A percentile compares a stretch with the other conserved stretches of the same genome.
Conservation (phyloP, 805 yeast species). For the Myxozyma melibiosi region DNA sequence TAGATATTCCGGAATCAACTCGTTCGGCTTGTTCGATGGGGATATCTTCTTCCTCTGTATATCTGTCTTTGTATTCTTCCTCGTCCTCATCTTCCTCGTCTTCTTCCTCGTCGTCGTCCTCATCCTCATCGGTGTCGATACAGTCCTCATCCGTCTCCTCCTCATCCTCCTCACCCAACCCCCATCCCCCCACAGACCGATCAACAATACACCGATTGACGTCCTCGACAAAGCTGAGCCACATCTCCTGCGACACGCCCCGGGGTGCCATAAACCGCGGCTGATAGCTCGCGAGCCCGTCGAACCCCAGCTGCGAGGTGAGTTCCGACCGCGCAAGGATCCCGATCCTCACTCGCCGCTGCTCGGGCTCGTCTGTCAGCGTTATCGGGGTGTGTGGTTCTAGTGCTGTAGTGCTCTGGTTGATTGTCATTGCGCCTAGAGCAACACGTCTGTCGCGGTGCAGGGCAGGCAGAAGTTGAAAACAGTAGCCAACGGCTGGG, state of each 20-base stretch:
- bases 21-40: no score
- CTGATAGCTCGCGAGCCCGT: conserved; percentile 1
- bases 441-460: no score
- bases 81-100: not conserved
- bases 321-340: conserved; percentile 7
- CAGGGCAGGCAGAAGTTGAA: no score
- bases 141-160: not conserved
- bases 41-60: not conserved
- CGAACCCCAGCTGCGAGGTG: conserved; percentile 1
- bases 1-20: no score
- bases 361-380: not conserved
- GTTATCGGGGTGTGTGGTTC: not conserved
- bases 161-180: not conserved
- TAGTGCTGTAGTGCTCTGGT: no score
- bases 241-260: conserved; percentile 8
- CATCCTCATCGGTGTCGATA: not conserved
- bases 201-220: not conserved
- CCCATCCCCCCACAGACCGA: not conserved
- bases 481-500: no score
- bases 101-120: not conserved
- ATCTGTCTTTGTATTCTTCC: not conserved
- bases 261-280: conserved; percentile 3
- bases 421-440: no score
- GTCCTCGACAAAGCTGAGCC: conserved; percentile 1
- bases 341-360: not conserved